Evolutionary conservation across 2,329 filamentous ascomycete genomes (phyloP).

Genomic region (Sclerotinia glacialis): DNA sequence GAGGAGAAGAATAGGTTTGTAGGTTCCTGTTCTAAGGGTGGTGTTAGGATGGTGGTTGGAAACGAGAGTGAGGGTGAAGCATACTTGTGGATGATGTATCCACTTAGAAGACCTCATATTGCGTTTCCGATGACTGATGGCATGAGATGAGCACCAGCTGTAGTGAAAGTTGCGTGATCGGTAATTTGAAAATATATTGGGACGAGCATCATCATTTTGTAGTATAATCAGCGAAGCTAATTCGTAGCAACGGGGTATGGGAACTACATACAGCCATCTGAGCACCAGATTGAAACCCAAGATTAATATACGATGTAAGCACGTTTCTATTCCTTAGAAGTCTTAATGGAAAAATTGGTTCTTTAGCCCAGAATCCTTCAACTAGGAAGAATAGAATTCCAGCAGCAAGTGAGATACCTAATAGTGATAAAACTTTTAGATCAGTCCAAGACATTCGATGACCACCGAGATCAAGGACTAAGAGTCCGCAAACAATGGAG

Average conservation of each 20-base stretch:
- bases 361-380: slow-evolving; percentile 43
- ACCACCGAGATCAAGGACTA: slow-evolving; percentile 51
- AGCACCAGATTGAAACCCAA: slow-evolving; percentile 52
- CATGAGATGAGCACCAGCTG: slow-evolving; percentile 59
- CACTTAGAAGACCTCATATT: slow-evolving; percentile 58
- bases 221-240: no score
- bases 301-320: slow-evolving; percentile 52
- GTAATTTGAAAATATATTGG: slow-evolving; percentile 70
- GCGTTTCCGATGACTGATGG: slow-evolving; percentile 67
- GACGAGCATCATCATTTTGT: slow-evolving; percentile 59
- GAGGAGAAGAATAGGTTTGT: slow-evolving; percentile 53
- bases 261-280: slow-evolving; percentile 50
- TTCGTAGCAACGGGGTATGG: no score
- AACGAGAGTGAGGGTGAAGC: neutral
- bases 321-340: slow-evolving; percentile 53
- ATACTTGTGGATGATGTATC: slow-evolving; percentile 41
- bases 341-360: slow-evolving; percentile 58
- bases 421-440: slow-evolving; percentile 39
- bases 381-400: slow-evolving; percentile 26
- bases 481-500: slow-evolving; percentile 45
- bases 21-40: slow-evolving; percentile 51
- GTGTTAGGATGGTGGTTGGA: neutral
- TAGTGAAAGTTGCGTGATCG: slow-evolving; percentile 53
- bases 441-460: slow-evolving; percentile 43
- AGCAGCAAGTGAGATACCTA: slow-evolving; percentile 32